These are phyloP conservation scores for Colletotrichum siamense DNA, from an alignment of 2,329 filamentous ascomycete species.

Conservation along the genomic window DNA sequence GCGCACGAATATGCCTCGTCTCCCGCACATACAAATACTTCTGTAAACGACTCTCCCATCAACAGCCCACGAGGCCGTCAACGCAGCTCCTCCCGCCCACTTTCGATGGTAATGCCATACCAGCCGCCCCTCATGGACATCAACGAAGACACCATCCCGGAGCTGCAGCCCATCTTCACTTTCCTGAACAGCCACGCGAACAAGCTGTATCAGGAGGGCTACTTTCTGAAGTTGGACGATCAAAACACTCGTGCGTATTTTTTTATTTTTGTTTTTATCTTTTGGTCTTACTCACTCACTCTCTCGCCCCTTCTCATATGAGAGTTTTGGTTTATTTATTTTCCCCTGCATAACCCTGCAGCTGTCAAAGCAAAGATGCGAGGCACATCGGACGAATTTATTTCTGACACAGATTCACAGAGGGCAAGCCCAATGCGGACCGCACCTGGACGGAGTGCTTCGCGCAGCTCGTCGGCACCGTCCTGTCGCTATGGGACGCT, in stretches of 20 bases:
- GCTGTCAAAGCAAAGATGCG: not conserved
- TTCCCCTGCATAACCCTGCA: not conserved
- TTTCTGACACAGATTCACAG: conserved; percentile 47
- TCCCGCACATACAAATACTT: conserved; percentile 44
- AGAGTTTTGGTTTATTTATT: not conserved
- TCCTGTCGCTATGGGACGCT: conserved; percentile 95
- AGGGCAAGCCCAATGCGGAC: conserved; percentile 84
- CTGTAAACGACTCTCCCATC: conserved; percentile 47
- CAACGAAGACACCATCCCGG: conserved; percentile 83
- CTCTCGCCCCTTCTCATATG: not conserved
- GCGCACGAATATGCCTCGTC: conserved; percentile 45
- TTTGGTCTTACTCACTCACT: not conserved
- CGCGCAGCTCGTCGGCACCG: conserved; percentile 93
- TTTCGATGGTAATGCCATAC: conserved; percentile 87
- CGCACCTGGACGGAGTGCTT: conserved; percentile 97
- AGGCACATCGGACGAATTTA: not conserved
- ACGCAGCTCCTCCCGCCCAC: conserved; percentile 68
- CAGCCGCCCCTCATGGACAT: conserved; percentile 88
- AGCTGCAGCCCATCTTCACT: conserved; percentile 92
- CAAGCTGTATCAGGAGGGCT: conserved; percentile 97
- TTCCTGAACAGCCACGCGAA: conserved; percentile 95
- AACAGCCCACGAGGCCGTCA: conserved; percentile 47
- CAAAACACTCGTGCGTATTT: conserved; percentile 80
- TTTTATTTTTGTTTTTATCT: not conserved
- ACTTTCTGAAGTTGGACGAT: conserved; percentile 96